These are phyloP conservation scores for Euphorbia peplus DNA, from an alignment of 345 rosid genomes.

Conservation along the genomic window DNA sequence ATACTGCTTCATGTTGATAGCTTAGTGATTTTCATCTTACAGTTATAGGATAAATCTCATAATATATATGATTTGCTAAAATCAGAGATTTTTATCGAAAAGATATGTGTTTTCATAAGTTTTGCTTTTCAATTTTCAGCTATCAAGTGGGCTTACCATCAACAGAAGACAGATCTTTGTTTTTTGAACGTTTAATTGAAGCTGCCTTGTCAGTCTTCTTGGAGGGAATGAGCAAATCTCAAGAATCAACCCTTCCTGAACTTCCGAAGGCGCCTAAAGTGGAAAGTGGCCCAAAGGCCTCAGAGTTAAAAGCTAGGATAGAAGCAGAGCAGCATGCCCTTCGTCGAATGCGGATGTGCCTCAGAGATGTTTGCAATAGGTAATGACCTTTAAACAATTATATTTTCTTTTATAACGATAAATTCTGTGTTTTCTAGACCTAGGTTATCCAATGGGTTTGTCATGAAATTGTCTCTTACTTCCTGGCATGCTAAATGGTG, in stretches of 20 bases:
- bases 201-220: conserved; percentile 83
- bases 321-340: conserved; percentile 99
- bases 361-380: conserved; percentile 98
- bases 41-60: no score
- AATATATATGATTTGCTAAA: no score
- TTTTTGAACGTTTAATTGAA: conserved; percentile 72
- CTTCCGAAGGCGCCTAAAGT: conserved; percentile 83
- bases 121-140: conserved; percentile 47
- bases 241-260: conserved; percentile 53
- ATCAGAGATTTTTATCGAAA: no score
- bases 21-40: no score
- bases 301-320: conserved; percentile 88
- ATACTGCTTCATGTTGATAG: no score
- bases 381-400: conserved; percentile 25
- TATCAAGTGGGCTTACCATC: conserved; percentile 76
- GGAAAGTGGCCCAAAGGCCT: conserved; percentile 81
- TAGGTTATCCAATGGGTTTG: not conserved
- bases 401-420: not conserved
- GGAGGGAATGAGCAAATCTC: conserved; percentile 43
- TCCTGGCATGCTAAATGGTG: not conserved
- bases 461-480: not conserved
- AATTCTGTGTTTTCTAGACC: not conserved
- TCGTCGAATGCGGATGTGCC: conserved; percentile 96
- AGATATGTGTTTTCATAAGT: no score
- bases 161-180: conserved; percentile 69